These are phyloP conservation scores for Ramalina intermedia DNA, from an alignment of 495 filamentous ascomycete species.

Conservation along the genomic window DNA sequence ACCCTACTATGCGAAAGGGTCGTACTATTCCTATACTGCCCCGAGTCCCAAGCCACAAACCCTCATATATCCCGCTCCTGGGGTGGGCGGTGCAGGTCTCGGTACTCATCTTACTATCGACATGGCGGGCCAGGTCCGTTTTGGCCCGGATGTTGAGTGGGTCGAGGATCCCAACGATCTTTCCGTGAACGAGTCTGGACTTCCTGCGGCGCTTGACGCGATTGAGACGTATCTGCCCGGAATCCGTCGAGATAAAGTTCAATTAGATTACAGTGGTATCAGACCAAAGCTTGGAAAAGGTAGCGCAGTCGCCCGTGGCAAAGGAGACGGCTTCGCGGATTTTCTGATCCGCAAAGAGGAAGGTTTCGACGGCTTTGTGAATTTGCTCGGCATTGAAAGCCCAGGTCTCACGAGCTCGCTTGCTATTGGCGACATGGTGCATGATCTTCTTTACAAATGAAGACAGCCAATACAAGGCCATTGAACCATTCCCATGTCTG, in stretches of 20 bases:
- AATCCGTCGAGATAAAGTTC: conserved; percentile 50
- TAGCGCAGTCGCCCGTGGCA: conserved; percentile 40
- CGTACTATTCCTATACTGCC: conserved; percentile 75
- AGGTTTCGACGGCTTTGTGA: conserved; percentile 75
- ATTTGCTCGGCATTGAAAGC: conserved; percentile 87
- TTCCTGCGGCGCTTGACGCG: conserved; percentile 53
- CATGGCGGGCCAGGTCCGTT: conserved; percentile 69
- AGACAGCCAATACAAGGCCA: not conserved
- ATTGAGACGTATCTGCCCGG: conserved; percentile 68
- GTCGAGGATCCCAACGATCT: conserved; percentile 48
- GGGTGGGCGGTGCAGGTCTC: conserved; percentile 66
- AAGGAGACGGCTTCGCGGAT: conserved; percentile 58
- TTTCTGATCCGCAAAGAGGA: conserved; percentile 75
- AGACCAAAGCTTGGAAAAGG: conserved; percentile 65
- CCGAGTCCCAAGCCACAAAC: conserved; percentile 52
- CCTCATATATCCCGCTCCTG: conserved; percentile 74
- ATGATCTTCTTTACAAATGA: conserved; percentile 51
- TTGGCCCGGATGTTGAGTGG: conserved; percentile 96
- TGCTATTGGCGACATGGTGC: conserved; percentile 78
- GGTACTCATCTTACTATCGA: conserved; percentile 93
- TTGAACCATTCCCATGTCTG: no score
- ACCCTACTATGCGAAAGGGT: conserved; percentile 82
- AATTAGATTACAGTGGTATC: conserved; percentile 79
- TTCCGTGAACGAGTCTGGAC: conserved; percentile 36
- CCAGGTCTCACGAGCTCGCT: conserved; percentile 82